These are phyloP conservation scores for Prunus persica DNA, from an alignment of 306 rosid species.

Conservation along the genomic window DNA sequence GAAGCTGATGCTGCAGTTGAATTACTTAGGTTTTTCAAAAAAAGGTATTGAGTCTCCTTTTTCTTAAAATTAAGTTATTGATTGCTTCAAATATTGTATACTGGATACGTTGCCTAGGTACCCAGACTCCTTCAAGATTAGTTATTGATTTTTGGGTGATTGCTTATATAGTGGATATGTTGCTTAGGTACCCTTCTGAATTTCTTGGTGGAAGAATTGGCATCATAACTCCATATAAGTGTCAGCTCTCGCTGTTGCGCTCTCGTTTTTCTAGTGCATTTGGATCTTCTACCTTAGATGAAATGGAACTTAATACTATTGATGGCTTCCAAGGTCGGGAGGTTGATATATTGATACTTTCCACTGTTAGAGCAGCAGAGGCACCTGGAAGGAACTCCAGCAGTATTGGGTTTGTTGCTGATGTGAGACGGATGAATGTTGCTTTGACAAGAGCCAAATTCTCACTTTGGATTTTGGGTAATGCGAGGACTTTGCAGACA, in stretches of 20 bases:
- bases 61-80: neutral
- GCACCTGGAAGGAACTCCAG: slow-evolving; percentile 49
- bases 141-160: slow-evolving; percentile 18
- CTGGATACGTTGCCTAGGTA: slow-evolving; percentile 30
- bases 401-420: slow-evolving; percentile 93
- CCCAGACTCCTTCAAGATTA: neutral
- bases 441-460: slow-evolving; percentile 91
- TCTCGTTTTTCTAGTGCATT: slow-evolving; percentile 73
- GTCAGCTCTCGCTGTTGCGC: slow-evolving; percentile 77
- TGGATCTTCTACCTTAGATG: slow-evolving; percentile 60
- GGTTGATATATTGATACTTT: slow-evolving; percentile 85
- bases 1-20: slow-evolving; percentile 94
- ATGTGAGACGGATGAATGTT: slow-evolving; percentile 97
- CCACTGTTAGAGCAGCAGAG: slow-evolving; percentile 87
- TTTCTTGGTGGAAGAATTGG: slow-evolving; percentile 79
- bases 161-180: slow-evolving; percentile 27
- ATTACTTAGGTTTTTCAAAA: slow-evolving; percentile 62
- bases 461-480: slow-evolving; percentile 92
- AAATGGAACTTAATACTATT: slow-evolving; percentile 83
- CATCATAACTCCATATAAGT: slow-evolving; percentile 85
- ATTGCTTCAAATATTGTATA: neutral
- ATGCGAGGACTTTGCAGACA: slow-evolving; percentile 77
- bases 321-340: slow-evolving; percentile 99
- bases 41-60: slow-evolving; percentile 37
- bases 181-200: slow-evolving; percentile 69